phyloP scores from a whole-genome alignment of 1,284 basidiomycete species.

The Cutaneotrichosporon cutaneum region DNA sequence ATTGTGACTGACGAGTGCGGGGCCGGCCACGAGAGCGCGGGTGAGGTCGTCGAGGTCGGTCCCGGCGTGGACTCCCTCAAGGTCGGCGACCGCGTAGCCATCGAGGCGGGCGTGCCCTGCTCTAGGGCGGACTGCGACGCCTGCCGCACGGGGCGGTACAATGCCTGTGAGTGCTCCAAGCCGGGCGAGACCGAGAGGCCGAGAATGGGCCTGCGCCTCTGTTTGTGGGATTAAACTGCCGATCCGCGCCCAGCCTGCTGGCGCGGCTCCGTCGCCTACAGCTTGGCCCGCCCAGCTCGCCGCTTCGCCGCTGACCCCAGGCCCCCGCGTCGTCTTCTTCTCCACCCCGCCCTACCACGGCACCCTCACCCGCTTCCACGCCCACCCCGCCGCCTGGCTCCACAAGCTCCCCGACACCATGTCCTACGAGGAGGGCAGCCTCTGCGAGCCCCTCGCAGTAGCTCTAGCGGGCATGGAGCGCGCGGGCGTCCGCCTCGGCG shows the following conservation, averaged over 20 bases:
- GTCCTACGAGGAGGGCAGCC: slow-evolving; percentile 57
- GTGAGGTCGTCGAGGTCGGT: slow-evolving; percentile 55
- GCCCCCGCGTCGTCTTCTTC: slow-evolving; percentile 56
- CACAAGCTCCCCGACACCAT: slow-evolving; percentile 57
- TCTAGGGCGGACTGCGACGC: slow-evolving; percentile 54
- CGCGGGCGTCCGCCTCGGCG: slow-evolving; percentile 55
- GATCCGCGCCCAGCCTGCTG: too few species aligned
- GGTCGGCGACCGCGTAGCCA: slow-evolving; percentile 56
- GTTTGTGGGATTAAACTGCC: too few species aligned
- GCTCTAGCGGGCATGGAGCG: slow-evolving; percentile 58
- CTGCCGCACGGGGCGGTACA: slow-evolving; percentile 58
- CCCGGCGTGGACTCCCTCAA: slow-evolving; percentile 50
- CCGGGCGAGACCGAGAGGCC: too few species aligned
- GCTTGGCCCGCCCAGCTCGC: too few species aligned
- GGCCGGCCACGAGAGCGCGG: slow-evolving; percentile 55
- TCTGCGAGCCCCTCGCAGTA: slow-evolving; percentile 58
- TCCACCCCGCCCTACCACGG: slow-evolving; percentile 57
- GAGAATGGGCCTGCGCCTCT: too few species aligned
- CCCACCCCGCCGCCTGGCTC: slow-evolving; percentile 59
- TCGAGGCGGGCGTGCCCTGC: slow-evolving; percentile 59
- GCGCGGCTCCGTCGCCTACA: background rate
- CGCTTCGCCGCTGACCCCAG: slow-evolving; percentile 23
- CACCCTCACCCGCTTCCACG: slow-evolving; percentile 56
- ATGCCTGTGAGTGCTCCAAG: slow-evolving; percentile 55
- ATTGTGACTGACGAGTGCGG: slow-evolving; percentile 53